phyloP scores from a whole-genome alignment of 1,284 basidiomycete species.

The Hortiboletus rubellus region DNA sequence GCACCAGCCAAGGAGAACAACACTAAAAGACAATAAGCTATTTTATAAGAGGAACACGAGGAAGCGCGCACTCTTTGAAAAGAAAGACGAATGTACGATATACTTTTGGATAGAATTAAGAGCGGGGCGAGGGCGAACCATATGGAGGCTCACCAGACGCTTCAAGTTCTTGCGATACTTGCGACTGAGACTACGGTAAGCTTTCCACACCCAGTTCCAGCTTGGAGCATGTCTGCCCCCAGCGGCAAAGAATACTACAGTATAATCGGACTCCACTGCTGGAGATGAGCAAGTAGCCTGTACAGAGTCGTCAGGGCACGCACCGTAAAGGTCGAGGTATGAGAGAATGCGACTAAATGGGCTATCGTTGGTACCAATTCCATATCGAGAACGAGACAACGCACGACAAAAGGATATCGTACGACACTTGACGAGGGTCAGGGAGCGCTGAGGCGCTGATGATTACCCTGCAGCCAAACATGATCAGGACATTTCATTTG shows the following conservation, averaged over 20 bases:
- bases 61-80: conserved; percentile 69
- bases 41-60: not conserved
- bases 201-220: conserved; percentile 92
- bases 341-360: conserved; percentile 62
- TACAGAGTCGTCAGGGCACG: conserved; percentile 18
- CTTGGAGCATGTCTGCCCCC: conserved; percentile 73
- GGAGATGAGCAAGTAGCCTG: not conserved
- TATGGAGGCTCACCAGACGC: conserved; percentile 54
- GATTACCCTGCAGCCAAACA: conserved; percentile 58
- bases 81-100: conserved; percentile 85
- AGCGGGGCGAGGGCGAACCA: not conserved
- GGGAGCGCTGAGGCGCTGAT: conserved; percentile 79
- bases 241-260: conserved; percentile 81
- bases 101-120: conserved; percentile 50
- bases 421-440: conserved; percentile 72
- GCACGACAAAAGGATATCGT: conserved; percentile 74
- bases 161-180: conserved; percentile 90
- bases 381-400: conserved; percentile 33
- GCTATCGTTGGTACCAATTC: conserved; percentile 10
- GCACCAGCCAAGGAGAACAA: conserved; percentile 82
- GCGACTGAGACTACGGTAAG: conserved; percentile 75
- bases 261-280: conserved; percentile 85
- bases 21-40: conserved; percentile 47
- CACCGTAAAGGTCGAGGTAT: conserved; percentile 79
- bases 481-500: not conserved